phyloP scores from a whole-genome alignment of 371 early-diverging fungal species.

The Circinella minor region DNA sequence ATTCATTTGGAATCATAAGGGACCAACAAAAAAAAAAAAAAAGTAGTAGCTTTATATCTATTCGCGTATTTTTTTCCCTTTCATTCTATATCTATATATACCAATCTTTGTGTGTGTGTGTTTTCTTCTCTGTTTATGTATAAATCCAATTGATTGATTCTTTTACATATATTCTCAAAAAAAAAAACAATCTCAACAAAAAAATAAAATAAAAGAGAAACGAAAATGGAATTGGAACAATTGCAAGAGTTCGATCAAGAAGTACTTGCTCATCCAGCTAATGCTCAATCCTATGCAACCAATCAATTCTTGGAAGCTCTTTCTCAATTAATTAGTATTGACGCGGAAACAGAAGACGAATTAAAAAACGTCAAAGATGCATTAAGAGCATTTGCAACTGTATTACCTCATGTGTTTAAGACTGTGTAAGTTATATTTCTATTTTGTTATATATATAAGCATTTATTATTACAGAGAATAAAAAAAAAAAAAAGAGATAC shows the following conservation, averaged over 20 bases:
- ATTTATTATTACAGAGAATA: no score
- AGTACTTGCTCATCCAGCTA: constrained; percentile 31
- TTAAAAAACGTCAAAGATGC: constrained; percentile 41
- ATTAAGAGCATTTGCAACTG: constrained; percentile 44
- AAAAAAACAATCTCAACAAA: neutral
- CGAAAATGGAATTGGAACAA: constrained; percentile 24
- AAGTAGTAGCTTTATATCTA: no score
- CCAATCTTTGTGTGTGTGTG: no score
- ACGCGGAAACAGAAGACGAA: constrained; percentile 30
- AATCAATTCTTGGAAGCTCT: constrained; percentile 44
- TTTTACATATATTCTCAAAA: no score
- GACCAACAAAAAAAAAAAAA: no score
- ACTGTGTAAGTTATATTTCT: constrained; percentile 37
- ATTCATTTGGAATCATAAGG: no score
- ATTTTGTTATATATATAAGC: neutral
- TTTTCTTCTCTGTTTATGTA: no score
- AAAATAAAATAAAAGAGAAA: neutral
- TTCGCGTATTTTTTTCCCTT: no score
- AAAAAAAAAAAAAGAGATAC: no score
- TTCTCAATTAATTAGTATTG: constrained; percentile 22
- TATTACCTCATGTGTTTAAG: constrained; percentile 44
- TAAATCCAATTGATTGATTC: no score
- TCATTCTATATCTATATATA: no score
- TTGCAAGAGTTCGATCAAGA: constrained; percentile 43
- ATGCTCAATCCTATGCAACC: constrained; percentile 45